Evolutionary conservation across 2,329 filamentous ascomycete genomes (phyloP).

Genomic region (Zarea fungicola): DNA sequence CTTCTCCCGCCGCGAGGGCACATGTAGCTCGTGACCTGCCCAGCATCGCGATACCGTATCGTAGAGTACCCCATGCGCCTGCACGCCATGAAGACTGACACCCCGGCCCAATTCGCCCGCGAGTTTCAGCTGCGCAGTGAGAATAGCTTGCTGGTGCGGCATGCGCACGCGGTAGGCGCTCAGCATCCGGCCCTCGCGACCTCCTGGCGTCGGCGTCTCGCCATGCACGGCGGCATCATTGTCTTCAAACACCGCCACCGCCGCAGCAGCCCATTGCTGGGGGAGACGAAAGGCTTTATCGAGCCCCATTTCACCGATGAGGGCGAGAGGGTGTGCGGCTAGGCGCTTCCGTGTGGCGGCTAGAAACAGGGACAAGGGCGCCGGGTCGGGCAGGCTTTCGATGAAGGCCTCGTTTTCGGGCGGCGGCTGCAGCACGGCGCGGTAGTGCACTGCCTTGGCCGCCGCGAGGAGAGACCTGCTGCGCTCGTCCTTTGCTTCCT

Average conservation of each 20-base stretch:
- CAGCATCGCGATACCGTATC: constrained; percentile 61
- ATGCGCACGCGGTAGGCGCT: constrained; percentile 64
- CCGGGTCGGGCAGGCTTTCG: constrained; percentile 52
- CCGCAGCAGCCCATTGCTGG: constrained; percentile 42
- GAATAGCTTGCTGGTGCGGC: constrained; percentile 61
- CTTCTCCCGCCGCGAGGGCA: constrained; percentile 55
- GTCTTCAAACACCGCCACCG: constrained; percentile 26
- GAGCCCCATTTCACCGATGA: constrained; percentile 73
- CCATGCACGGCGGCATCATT: constrained; percentile 22
- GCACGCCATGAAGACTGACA: constrained; percentile 69
- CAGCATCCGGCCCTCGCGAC: constrained; percentile 62
- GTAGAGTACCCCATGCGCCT: constrained; percentile 67
- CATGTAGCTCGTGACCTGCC: constrained; percentile 62
- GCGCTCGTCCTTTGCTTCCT: too few relatives aligned
- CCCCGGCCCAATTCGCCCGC: constrained; percentile 62
- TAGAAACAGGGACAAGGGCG: constrained; percentile 54
- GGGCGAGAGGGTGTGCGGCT: constrained; percentile 52
- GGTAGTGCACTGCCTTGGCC: constrained; percentile 56
- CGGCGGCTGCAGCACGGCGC: constrained; percentile 56
- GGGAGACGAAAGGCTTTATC: constrained; percentile 75
- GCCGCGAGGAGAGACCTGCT: constrained; percentile 20
- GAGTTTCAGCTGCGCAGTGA: constrained; percentile 63
- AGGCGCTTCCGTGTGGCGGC: constrained; percentile 51
- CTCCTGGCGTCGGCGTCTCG: constrained; percentile 55
- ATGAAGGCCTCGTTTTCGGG: constrained; percentile 41